Conservation (phyloP, 768 basidiomycete species). For the Clitopilus passeckerianus region DNA sequence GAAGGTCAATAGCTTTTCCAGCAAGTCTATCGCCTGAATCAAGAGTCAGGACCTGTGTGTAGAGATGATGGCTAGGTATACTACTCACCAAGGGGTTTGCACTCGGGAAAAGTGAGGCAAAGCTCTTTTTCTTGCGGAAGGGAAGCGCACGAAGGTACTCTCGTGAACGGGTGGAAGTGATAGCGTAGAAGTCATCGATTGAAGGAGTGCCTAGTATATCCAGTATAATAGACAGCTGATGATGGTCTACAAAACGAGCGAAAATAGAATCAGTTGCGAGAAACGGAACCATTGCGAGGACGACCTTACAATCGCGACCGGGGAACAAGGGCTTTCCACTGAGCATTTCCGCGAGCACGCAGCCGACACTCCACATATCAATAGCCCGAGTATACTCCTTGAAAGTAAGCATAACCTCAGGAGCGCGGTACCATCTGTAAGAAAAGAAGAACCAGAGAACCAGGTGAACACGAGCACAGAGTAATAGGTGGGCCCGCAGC, state of each 20-base stretch:
- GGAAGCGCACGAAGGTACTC: conserved; percentile 89
- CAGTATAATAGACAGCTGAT: conserved; percentile 89
- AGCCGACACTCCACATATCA: conserved; percentile 86
- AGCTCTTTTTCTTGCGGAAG: conserved; percentile 76
- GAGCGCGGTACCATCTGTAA: conserved; percentile 92
- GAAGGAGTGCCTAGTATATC: conserved; percentile 90
- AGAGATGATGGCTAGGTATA: background rate
- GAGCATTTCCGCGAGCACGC: conserved; percentile 88
- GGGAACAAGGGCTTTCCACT: conserved; percentile 92
- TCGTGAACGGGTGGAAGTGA: conserved; percentile 70
- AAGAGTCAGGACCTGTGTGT: background rate
- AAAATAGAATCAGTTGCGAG: background rate
- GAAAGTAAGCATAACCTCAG: conserved; percentile 98
- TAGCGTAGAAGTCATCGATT: conserved; percentile 93
- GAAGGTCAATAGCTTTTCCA: conserved; percentile 80
- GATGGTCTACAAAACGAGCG: conserved; percentile 58
- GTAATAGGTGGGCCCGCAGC: background rate
- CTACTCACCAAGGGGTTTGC: conserved; percentile 60
- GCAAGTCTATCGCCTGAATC: conserved; percentile 65
- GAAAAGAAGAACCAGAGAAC: background rate
- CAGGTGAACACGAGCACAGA: background rate
- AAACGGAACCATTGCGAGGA: background rate
- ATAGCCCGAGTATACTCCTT: conserved; percentile 90
- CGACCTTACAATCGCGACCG: conserved; percentile 78
- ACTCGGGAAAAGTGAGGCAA: conserved; percentile 65